Conservation (phyloP, 768 basidiomycete species). For the Amanita polypyramis region DNA sequence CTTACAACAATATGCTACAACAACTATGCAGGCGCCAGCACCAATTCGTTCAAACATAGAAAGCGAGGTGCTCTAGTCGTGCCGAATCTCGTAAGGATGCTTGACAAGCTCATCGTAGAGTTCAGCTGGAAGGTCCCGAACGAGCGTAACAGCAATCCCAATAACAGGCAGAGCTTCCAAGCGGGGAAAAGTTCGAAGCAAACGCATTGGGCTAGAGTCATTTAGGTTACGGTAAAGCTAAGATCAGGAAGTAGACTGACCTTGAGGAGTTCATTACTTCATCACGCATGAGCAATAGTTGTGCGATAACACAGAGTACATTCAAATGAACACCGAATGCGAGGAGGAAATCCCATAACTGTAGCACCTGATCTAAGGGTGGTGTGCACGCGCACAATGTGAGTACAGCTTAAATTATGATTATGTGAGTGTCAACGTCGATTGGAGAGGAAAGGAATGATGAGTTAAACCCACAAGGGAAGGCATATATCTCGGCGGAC, state of each 20-base stretch:
- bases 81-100: conserved; percentile 63
- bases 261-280: conserved; percentile 83
- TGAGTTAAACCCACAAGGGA: conserved; percentile 63
- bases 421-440: background rate
- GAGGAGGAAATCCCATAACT: conserved; percentile 94
- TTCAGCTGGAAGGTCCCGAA: conserved; percentile 80
- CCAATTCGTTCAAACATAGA: conserved; percentile 1
- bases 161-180: conserved; percentile 82
- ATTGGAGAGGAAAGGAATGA: background rate
- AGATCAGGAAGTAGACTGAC: conserved; percentile 29
- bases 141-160: conserved; percentile 88
- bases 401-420: conserved; percentile 55
- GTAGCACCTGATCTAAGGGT: conserved; percentile 88
- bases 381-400: conserved; percentile 97
- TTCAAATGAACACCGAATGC: conserved; percentile 97
- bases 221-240: conserved; percentile 2
- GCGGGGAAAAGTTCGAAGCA: conserved; percentile 89
- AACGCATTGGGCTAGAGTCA: conserved; percentile 73
- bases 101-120: conserved; percentile 84
- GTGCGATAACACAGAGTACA: conserved; percentile 94
- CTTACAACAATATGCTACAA: conserved; percentile 6
- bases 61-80: conserved; percentile 9
- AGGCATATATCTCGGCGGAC: conserved; percentile 94
- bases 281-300: conserved; percentile 80
- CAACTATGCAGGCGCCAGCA: conserved; percentile 4